A percentile compares a stretch with the other conserved stretches of the same genome.
Conservation (phyloP, 257 asterid species). For the Fraxinus anomala region DNA sequence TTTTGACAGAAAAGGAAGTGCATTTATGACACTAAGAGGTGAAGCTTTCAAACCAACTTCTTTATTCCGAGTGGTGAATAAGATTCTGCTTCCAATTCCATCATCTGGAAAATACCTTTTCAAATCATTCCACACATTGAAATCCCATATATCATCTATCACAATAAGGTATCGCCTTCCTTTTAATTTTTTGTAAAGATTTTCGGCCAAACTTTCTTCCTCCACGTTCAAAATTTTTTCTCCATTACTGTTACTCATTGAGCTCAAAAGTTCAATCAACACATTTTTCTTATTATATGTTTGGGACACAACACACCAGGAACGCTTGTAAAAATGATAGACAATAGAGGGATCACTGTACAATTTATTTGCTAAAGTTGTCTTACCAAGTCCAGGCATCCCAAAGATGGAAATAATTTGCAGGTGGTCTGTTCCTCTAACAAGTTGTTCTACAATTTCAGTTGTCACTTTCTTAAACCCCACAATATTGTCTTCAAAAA, state of each 20-base stretch:
- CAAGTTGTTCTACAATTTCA: not conserved
- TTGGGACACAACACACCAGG: conserved; percentile 25
- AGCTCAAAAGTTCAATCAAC: not conserved
- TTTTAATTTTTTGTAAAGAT: not conserved
- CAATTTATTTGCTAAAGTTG: not conserved
- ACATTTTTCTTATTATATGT: not conserved
- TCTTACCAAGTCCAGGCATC: no score
- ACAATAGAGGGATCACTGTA: not conserved
- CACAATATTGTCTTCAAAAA: not conserved
- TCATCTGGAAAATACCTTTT: conserved; percentile 1
- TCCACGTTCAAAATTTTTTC: no score
- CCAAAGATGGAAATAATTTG: no score
- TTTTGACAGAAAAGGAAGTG: not conserved
- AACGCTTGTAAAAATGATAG: not conserved
- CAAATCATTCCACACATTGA: conserved; percentile 12
- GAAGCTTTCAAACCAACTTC: not conserved
- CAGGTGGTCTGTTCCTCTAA: not conserved
- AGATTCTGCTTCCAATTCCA: conserved; percentile 21
- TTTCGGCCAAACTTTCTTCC: not conserved
- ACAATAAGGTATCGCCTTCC: conserved; percentile 18
- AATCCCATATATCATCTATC: conserved; percentile 28
- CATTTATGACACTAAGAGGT: not conserved
- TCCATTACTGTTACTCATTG: not conserved
- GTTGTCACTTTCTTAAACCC: conserved; percentile 6
- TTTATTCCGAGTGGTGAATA: conserved; percentile 19